Conservation (phyloP, 805 yeast species). For the Komagataella kurtzmanii region DNA sequence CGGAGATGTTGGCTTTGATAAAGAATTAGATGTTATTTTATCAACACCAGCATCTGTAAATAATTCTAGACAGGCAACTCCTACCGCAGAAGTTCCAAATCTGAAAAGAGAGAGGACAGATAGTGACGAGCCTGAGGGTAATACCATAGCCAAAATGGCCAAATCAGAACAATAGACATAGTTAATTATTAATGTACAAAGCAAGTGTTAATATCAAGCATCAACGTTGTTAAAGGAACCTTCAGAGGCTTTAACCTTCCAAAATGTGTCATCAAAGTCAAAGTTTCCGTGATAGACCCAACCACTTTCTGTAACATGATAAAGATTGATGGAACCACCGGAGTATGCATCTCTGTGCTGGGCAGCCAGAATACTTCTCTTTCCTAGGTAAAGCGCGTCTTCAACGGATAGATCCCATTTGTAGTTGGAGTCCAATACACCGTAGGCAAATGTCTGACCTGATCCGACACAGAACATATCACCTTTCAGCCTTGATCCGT, state of each 20-base stretch:
- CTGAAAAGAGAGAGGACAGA: not conserved
- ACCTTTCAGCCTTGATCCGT: constrained; percentile 91
- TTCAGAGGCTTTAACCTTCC: constrained; percentile 83
- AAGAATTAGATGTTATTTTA: not conserved
- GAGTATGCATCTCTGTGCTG: constrained; percentile 97
- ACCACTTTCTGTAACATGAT: constrained; percentile 85
- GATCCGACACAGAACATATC: constrained; percentile 96
- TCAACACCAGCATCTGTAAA: not conserved
- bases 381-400: constrained; percentile 88
- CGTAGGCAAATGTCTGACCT: constrained; percentile 98
- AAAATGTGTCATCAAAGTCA: constrained; percentile 82
- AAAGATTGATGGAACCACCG: constrained; percentile 91
- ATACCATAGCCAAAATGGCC: not conserved
- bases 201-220: constrained; percentile 16
- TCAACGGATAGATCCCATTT: constrained; percentile 87
- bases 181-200: not conserved
- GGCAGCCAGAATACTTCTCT: constrained; percentile 92
- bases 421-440: constrained; percentile 89
- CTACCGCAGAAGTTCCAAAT: not conserved
- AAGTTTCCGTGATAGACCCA: constrained; percentile 95
- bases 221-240: constrained; percentile 78
- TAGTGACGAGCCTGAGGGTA: not conserved
- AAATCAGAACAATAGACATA: not conserved
- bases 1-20: not conserved
- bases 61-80: not conserved